These are phyloP conservation scores for Colletotrichum sp. DNA, from an alignment of 2,329 filamentous ascomycete species.

Conservation along the genomic window DNA sequence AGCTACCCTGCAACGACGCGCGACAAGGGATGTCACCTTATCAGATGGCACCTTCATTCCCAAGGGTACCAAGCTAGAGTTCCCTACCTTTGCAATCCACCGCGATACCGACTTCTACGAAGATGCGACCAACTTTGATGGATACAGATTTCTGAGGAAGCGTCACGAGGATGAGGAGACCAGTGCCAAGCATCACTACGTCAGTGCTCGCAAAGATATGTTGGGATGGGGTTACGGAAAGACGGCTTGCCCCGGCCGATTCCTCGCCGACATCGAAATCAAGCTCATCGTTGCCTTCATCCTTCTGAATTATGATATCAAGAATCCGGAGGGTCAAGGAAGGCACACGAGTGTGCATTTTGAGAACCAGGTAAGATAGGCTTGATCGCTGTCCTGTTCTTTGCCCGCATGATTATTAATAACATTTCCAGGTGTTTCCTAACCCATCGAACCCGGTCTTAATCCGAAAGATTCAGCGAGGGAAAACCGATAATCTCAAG, in stretches of 20 bases:
- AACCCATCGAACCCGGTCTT: background rate
- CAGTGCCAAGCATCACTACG: background rate
- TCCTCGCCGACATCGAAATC: background rate
- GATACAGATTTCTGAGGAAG: background rate
- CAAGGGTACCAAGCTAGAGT: background rate
- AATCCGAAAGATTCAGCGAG: background rate
- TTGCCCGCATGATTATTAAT: background rate
- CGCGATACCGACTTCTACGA: slow-evolving; percentile 64
- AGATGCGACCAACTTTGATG: slow-evolving; percentile 53
- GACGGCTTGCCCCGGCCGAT: background rate
- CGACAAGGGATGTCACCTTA: background rate
- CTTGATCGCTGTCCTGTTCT: background rate
- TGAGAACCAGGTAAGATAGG: background rate
- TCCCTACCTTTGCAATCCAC: slow-evolving; percentile 47
- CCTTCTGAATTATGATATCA: background rate
- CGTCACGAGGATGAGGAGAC: background rate
- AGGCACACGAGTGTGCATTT: background rate
- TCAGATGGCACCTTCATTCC: background rate
- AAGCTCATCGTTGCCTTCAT: background rate
- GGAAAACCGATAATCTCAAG: background rate
- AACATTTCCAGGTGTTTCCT: background rate
- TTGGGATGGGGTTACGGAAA: background rate
- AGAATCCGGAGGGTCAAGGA: background rate
- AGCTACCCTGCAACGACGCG: background rate
- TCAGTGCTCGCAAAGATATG: background rate